Evolutionary conservation across 257 asterid species (phyloP).

Genomic region (Solanum habrochaites): DNA sequence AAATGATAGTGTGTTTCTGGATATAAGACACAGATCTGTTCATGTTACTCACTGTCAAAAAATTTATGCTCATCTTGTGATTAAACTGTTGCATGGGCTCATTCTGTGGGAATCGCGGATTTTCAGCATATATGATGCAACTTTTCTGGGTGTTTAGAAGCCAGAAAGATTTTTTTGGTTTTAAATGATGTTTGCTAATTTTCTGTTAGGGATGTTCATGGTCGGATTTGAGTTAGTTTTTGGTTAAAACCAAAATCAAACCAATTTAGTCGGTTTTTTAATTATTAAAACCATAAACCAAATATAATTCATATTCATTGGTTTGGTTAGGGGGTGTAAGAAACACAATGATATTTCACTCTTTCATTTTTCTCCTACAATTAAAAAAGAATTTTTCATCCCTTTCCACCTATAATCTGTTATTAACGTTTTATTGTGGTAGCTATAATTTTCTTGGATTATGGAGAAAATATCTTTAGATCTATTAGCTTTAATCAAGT

Average conservation of each 20-base stretch:
- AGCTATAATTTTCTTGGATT: neutral
- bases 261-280: neutral
- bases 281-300: neutral
- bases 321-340: neutral
- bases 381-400: neutral
- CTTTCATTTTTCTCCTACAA: neutral
- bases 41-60: neutral
- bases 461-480: neutral
- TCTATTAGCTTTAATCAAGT: neutral
- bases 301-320: neutral
- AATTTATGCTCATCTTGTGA: neutral
- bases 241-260: neutral
- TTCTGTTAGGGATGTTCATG: neutral
- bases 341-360: neutral
- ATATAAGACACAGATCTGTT: neutral
- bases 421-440: neutral
- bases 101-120: neutral
- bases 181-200: neutral
- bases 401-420: neutral
- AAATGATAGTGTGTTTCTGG: neutral
- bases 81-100: neutral
- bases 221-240: neutral
- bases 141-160: neutral
- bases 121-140: neutral
- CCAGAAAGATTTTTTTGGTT: neutral